Conservation (phyloP, 2,329 filamentous ascomycete species). For the Aureobasidium sp. region DNA sequence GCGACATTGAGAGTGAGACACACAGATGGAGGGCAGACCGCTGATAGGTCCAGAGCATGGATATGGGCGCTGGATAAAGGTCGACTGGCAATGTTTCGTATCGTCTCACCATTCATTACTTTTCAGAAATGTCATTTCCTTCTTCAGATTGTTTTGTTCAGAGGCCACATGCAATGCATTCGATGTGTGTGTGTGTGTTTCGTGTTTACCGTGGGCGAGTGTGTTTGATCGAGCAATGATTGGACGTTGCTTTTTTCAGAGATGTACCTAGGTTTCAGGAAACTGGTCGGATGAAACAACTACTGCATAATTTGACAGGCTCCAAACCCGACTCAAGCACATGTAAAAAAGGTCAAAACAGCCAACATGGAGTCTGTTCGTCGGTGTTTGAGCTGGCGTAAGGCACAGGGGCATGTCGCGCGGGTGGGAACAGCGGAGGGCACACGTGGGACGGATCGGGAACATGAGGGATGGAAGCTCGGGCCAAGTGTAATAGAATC, state of each 20-base stretch:
- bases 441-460: background rate
- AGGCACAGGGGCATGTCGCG: background rate
- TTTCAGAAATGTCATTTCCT: background rate
- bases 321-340: too few relatives aligned
- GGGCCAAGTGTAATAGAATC: background rate
- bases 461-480: background rate
- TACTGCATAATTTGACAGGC: background rate
- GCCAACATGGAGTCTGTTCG: background rate
- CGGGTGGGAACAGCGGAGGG: background rate
- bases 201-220: background rate
- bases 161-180: background rate
- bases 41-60: background rate
- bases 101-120: background rate
- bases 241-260: background rate
- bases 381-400: background rate
- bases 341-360: background rate
- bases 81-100: background rate
- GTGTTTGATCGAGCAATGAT: background rate
- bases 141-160: background rate
- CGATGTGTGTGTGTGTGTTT: background rate
- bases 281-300: background rate
- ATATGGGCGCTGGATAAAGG: background rate
- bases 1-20: slow-evolving; percentile 27
- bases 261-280: background rate
- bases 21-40: slow-evolving; percentile 23